These are phyloP conservation scores for Talinum fruticosum DNA, from an alignment of 148 eudicot species.

Conservation along the genomic window DNA sequence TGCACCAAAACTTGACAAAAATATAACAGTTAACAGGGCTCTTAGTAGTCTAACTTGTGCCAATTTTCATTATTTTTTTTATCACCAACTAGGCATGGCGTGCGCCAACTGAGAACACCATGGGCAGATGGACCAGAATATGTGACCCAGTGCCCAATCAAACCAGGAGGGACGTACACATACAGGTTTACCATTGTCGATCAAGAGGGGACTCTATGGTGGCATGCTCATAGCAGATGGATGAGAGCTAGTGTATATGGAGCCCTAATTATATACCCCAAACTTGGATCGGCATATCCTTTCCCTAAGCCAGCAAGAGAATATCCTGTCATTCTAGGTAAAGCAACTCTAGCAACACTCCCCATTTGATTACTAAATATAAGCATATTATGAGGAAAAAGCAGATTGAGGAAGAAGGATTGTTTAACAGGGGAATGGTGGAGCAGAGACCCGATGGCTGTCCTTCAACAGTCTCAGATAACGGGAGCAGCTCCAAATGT, in stretches of 20 bases:
- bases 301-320: conserved; percentile 65
- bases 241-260: conserved; percentile 92
- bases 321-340: conserved; percentile 77
- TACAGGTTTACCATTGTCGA: conserved; percentile 67
- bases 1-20: background rate
- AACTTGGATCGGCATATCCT: conserved; percentile 65
- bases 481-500: conserved; percentile 81
- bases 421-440: conserved; percentile 82
- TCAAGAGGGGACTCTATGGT: conserved; percentile 93
- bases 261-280: conserved; percentile 72
- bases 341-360: background rate
- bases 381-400: background rate
- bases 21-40: background rate
- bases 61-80: background rate
- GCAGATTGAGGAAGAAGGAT: conserved; percentile 1
- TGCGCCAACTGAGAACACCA: conserved; percentile 76
- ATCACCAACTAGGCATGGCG: conserved; percentile 62
- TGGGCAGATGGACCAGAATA: conserved; percentile 96
- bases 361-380: background rate
- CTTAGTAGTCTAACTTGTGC: background rate
- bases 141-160: conserved; percentile 87
- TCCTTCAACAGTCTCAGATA: conserved; percentile 50
- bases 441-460: conserved; percentile 68
- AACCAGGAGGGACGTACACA: conserved; percentile 75
- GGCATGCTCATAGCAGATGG: conserved; percentile 97